These are phyloP conservation scores for Tolypocladium ophioglossoides DNA, from an alignment of 2,329 filamentous ascomycete genomes.

Conservation along the genomic window DNA sequence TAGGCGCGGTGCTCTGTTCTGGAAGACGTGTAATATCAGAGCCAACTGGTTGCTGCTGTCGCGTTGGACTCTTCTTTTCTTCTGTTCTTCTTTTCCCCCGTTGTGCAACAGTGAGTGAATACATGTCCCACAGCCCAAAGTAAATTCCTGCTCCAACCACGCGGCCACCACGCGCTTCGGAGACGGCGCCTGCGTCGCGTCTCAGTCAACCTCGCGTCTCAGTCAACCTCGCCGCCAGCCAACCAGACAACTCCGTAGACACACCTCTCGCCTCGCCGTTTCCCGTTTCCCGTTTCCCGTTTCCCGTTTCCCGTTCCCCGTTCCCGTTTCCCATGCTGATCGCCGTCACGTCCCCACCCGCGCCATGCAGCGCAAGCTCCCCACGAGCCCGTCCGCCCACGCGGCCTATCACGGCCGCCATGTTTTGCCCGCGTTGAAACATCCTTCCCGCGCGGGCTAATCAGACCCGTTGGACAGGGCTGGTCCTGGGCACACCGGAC, in stretches of 20 bases:
- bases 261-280: neutral
- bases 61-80: neutral
- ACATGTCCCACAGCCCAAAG: too few relatives aligned
- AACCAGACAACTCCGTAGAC: neutral
- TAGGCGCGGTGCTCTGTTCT: neutral
- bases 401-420: neutral
- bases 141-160: too few relatives aligned
- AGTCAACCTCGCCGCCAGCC: neutral
- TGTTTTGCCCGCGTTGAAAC: conserved; percentile 6
- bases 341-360: neutral
- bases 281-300: neutral
- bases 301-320: neutral
- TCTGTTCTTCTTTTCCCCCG: too few relatives aligned
- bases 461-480: neutral
- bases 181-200: neutral
- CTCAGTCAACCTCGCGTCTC: too few relatives aligned
- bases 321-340: too few relatives aligned
- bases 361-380: neutral
- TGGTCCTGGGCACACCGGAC: neutral
- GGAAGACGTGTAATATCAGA: too few relatives aligned
- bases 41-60: neutral
- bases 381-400: neutral
- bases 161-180: neutral
- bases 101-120: too few relatives aligned
- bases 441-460: neutral